Conservation (phyloP, 768 basidiomycete species). For the Mycena alexandri region DNA sequence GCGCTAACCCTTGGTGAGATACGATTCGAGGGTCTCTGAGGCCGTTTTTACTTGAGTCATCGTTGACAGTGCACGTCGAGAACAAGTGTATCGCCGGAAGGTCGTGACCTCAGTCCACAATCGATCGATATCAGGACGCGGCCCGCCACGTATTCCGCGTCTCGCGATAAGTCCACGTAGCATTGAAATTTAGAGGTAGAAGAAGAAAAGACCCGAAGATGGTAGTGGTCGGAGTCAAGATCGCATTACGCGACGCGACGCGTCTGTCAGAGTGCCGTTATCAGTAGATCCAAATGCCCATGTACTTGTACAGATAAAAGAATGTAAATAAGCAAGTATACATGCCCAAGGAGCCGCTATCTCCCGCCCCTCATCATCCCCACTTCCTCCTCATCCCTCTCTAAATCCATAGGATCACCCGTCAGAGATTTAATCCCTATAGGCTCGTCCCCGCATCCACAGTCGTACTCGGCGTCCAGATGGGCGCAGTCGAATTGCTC, state of each 20-base stretch:
- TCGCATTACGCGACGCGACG: too few species aligned
- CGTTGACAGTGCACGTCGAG: constrained; percentile 13
- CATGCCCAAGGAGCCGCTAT: constrained; percentile 34
- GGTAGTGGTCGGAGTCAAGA: too few species aligned
- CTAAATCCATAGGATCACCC: constrained; percentile 53
- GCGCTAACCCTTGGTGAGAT: constrained; percentile 43
- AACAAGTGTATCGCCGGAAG: neutral
- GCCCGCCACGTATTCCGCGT: neutral
- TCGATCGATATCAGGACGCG: constrained; percentile 5
- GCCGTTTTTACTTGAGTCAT: constrained; percentile 11
- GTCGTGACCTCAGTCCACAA: neutral
- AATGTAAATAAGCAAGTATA: constrained; percentile 6
- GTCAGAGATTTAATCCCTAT: constrained; percentile 33
- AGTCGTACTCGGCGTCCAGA: constrained; percentile 92
- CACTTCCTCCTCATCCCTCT: constrained; percentile 63
- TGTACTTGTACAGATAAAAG: neutral
- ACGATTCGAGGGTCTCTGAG: constrained; percentile 36
- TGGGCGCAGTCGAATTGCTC: constrained; percentile 90
- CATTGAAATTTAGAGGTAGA: too few species aligned
- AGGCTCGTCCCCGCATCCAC: constrained; percentile 88
- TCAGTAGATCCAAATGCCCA: neutral
- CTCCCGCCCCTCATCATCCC: constrained; percentile 76
- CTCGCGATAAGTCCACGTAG: neutral
- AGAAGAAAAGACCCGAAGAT: too few species aligned
- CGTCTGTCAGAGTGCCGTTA: too few species aligned